phyloP scores from a whole-genome alignment of 352 stramenopile species.

The Phytophthora ramorum region DNA sequence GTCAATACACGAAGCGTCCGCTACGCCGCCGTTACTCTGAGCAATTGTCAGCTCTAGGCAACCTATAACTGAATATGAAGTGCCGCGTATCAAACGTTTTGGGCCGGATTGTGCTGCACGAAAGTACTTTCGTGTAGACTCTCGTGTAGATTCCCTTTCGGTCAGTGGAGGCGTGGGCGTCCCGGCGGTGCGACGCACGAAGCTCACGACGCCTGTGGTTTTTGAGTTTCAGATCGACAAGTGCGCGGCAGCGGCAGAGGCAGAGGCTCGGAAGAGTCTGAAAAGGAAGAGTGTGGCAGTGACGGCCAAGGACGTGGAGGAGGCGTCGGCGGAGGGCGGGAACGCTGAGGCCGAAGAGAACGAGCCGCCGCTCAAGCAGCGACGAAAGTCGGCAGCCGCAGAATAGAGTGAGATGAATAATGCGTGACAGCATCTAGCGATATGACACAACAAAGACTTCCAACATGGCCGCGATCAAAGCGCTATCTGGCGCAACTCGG shows the following conservation, averaged over 20 bases:
- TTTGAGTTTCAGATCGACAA: conserved; percentile 81
- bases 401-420: conserved; percentile 18
- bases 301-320: conserved; percentile 6
- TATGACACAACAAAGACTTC: too few relatives aligned
- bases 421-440: too few relatives aligned
- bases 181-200: conserved; percentile 66
- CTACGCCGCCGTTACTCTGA: too few relatives aligned
- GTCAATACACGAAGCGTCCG: too few relatives aligned
- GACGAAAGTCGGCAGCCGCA: conserved; percentile 27
- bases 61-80: too few relatives aligned
- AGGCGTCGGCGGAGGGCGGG: neutral
- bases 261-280: conserved; percentile 33
- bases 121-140: too few relatives aligned
- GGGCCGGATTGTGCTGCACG: too few relatives aligned
- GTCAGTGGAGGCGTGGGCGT: conserved; percentile 70
- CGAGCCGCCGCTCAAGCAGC: conserved; percentile 29
- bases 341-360: conserved; percentile 13
- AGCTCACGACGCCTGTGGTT: conserved; percentile 69
- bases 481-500: too few relatives aligned
- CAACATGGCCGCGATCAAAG: too few relatives aligned
- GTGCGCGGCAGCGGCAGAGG: conserved; percentile 45
- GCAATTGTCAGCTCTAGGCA: too few relatives aligned
- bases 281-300: conserved; percentile 42
- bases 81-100: too few relatives aligned
- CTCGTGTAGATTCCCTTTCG: too few relatives aligned